Evolutionary conservation across 495 filamentous ascomycete species (phyloP).

Genomic region (Penicillium crystallinum): DNA sequence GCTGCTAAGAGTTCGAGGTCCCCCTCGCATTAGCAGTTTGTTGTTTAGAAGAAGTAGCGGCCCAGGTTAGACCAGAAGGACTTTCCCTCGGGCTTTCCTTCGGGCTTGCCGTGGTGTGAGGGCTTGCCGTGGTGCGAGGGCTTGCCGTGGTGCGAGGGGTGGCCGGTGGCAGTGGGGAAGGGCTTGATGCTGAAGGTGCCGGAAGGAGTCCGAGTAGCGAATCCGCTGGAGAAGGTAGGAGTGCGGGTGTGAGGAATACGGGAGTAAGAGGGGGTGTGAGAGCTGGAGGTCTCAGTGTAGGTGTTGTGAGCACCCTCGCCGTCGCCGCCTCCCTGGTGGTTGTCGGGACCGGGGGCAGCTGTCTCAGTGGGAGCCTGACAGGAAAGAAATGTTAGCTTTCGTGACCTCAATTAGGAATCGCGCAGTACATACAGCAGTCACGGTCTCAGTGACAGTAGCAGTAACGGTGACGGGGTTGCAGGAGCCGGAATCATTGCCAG

Average conservation of each 20-base stretch:
- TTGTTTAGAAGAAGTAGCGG: slow-evolving; percentile 24
- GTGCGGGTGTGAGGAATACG: slow-evolving; percentile 6
- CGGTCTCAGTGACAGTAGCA: slow-evolving; percentile 24
- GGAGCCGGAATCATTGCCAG: slow-evolving; percentile 12
- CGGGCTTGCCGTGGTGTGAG: slow-evolving; percentile 15
- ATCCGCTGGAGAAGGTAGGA: slow-evolving; percentile 20
- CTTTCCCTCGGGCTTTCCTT: background rate
- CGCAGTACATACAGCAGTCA: slow-evolving; percentile 20
- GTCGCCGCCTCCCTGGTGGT: slow-evolving; percentile 4
- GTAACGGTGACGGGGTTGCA: slow-evolving; percentile 23
- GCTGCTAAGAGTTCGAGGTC: background rate
- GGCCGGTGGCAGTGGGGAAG: slow-evolving; percentile 8
- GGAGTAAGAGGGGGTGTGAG: slow-evolving; percentile 34
- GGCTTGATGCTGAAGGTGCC: slow-evolving; percentile 30
- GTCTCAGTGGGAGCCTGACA: slow-evolving; percentile 12
- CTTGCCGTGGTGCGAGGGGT: slow-evolving; percentile 16
- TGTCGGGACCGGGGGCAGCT: slow-evolving; percentile 6
- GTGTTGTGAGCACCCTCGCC: slow-evolving; percentile 10
- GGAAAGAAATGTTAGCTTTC: background rate
- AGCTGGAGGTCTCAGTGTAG: slow-evolving; percentile 17
- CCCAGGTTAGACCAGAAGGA: slow-evolving; percentile 25
- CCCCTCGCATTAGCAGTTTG: slow-evolving; percentile 7
- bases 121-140: slow-evolving; percentile 13
- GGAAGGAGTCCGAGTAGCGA: slow-evolving; percentile 29
- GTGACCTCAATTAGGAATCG: background rate